These are phyloP conservation scores for Citeromyces matritensis DNA, from an alignment of 805 yeast species.

Conservation along the genomic window DNA sequence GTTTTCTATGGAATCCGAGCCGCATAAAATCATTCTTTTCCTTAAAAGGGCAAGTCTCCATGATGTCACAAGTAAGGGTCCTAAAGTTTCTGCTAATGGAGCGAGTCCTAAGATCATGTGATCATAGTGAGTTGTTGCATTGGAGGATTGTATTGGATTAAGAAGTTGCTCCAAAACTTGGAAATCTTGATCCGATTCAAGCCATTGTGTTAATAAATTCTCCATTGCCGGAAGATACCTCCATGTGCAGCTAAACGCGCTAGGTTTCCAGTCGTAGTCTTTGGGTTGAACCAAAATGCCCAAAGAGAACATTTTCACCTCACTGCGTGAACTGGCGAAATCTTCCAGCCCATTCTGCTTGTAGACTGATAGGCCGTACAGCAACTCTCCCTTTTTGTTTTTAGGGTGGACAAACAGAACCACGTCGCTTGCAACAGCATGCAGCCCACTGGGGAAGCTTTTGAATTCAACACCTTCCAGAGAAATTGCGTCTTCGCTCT, in stretches of 20 bases:
- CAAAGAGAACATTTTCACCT: conserved; percentile 47
- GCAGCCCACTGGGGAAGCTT: conserved; percentile 58
- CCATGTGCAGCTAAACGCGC: conserved; percentile 24
- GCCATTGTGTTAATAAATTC: conserved; percentile 10
- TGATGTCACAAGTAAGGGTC: conserved; percentile 49
- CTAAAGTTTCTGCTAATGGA: conserved; percentile 30
- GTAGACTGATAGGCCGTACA: conserved; percentile 37
- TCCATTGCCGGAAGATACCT: conserved; percentile 22
- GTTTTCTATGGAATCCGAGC: conserved; percentile 16
- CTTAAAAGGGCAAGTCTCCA: conserved; percentile 53
- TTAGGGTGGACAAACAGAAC: conserved; percentile 30
- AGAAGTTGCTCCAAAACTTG: conserved; percentile 10
- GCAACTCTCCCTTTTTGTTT: conserved; percentile 7
- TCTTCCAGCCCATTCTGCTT: conserved; percentile 23
- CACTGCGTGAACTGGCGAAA: conserved; percentile 16
- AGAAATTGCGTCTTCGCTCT: conserved; percentile 5
- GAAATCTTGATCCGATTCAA: conserved; percentile 1
- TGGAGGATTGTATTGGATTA: conserved; percentile 12
- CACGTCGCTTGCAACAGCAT: conserved; percentile 32
- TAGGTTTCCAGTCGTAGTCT: conserved; percentile 22
- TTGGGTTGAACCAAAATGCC: conserved; percentile 41
- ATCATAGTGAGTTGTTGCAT: conserved; percentile 10
- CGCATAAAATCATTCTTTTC: conserved; percentile 33
- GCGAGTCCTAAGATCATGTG: conserved; percentile 33
- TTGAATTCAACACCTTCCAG: conserved; percentile 41